A percentile compares a stretch with the other conserved stretches of the same genome.
Conservation (phyloP, 176 grass and related monocot species). For the Microstegium vimineum region DNA sequence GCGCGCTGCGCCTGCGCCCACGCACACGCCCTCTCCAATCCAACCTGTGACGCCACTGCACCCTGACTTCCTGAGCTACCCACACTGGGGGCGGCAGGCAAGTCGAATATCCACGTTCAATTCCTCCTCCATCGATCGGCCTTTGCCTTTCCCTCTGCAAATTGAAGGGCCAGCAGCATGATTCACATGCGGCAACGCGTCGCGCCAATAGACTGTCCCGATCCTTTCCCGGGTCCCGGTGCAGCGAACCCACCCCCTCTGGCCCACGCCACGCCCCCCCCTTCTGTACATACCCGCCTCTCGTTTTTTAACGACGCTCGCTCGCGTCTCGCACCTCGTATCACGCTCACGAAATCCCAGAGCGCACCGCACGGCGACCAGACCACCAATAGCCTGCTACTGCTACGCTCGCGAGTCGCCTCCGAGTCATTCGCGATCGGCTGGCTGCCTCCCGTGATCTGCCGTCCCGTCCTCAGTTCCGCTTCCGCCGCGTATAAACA, state of each 20-base stretch:
- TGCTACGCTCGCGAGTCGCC: background rate
- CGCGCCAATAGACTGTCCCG: slow-evolving; percentile 5
- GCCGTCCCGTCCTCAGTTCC: background rate
- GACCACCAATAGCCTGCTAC: background rate
- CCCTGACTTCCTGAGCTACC: background rate
- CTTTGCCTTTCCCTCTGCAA: background rate
- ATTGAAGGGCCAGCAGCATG: background rate
- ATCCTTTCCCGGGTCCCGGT: background rate
- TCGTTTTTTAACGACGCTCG: background rate
- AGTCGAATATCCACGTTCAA: background rate
- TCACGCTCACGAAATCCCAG: background rate
- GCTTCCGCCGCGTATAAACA: slow-evolving; percentile 10
- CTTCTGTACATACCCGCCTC: background rate
- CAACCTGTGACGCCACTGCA: background rate
- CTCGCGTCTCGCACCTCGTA: background rate
- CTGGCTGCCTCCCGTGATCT: slow-evolving; percentile 19
- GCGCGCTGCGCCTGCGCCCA: background rate
- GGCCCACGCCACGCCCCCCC: background rate
- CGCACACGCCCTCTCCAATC: no score
- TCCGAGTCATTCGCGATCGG: background rate
- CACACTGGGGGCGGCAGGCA: background rate
- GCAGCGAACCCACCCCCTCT: background rate
- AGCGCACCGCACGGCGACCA: background rate
- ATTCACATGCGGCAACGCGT: slow-evolving; percentile 39
- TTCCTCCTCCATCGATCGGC: background rate